Evolutionary conservation across 1,284 basidiomycete genomes (phyloP), one percentile per base, ranked within the genome.

Genomic region (Cystobasidium pallidum): DNA sequence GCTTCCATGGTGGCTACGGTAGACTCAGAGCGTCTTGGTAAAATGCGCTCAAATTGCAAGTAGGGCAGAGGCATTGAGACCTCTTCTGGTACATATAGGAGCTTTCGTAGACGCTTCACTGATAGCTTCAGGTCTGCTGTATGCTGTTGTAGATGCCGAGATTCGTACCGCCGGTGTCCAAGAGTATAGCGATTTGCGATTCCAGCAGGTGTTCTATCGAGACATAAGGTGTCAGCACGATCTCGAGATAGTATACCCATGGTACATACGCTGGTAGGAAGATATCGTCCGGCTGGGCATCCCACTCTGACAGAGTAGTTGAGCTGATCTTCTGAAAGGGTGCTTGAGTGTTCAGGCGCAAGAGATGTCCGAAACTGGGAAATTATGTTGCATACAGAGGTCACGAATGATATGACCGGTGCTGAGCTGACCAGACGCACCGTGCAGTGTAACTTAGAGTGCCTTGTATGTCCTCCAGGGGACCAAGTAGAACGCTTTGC

Each of bases 141-240:
- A 24, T 64, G 62, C 28, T 51, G 13, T 51, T 64, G 45, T 26
- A 64, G 11, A 26, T 64, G 28, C 28, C 62, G 2, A 1, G 47
- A 21, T 24, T 64, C 62, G 19, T 49, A 47, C 6, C 62, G 43
- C 13, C 62, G 43, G 19, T 32, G 30, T 17, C 10, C n/a, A 2
- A 64, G 24, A 2, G 3, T 36, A 15, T 34, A 64, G 7, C 62
- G 62, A 36, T 64, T 64, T 24, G 47, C 43, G 47, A 51, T 34
- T 1, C 45, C 62, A 7, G 8, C 17, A 7, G 43, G 45, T 4
- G 62, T 36, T 21, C 62, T 51, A 21, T 24, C 17, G 51, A 24
- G 34, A n/a, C 2, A 51, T n/a, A 41, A 45, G 13, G n/a, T 43
- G 34, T 61, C 58, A 61, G 39, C 41, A 15, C 3, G 8, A 45